phyloP scores from a whole-genome alignment of 192 early-diverging fungal genomes.

The Entomortierella chlamydospora region DNA sequence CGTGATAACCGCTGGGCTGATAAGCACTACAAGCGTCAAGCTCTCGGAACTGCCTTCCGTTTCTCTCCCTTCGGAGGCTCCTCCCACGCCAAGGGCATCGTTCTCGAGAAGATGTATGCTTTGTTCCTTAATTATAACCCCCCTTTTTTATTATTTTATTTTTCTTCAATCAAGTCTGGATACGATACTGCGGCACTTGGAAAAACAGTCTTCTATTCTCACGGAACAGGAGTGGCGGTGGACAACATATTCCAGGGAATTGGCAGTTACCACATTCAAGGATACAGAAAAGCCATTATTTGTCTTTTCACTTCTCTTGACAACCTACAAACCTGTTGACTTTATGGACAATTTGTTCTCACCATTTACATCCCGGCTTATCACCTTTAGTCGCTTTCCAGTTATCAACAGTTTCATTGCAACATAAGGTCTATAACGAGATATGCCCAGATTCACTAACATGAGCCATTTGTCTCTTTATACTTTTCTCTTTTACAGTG shows the following conservation, averaged over 20 bases:
- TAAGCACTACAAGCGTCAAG: constrained; percentile 98
- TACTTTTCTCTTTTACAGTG: constrained; percentile 61
- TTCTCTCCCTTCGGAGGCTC: constrained; percentile 99
- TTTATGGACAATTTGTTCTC: too few relatives aligned
- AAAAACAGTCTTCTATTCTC: not conserved
- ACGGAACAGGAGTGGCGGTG: too few relatives aligned
- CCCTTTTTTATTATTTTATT: not conserved
- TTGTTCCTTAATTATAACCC: not conserved
- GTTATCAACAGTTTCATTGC: too few relatives aligned
- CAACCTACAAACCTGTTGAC: too few relatives aligned
- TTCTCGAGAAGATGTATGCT: constrained; percentile 98
- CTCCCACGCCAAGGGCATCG: constrained; percentile 99
- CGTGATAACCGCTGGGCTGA: constrained; percentile 99
- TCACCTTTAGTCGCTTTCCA: too few relatives aligned
- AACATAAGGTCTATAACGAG: too few relatives aligned
- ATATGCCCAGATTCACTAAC: not conserved
- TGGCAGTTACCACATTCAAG: too few relatives aligned
- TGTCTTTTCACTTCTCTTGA: too few relatives aligned
- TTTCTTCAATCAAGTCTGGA: not conserved
- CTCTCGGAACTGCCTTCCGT: constrained; percentile 98
- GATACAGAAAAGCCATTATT: too few relatives aligned
- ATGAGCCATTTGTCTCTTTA: not conserved
- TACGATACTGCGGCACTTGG: not conserved
- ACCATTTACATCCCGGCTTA: too few relatives aligned
- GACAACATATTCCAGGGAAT: too few relatives aligned